A percentile compares a stretch with the other conserved stretches of the same genome.
These are phyloP conservation scores for Cicer pinnatifidum DNA, from an alignment of 306 rosid species.

Conservation along the genomic window DNA sequence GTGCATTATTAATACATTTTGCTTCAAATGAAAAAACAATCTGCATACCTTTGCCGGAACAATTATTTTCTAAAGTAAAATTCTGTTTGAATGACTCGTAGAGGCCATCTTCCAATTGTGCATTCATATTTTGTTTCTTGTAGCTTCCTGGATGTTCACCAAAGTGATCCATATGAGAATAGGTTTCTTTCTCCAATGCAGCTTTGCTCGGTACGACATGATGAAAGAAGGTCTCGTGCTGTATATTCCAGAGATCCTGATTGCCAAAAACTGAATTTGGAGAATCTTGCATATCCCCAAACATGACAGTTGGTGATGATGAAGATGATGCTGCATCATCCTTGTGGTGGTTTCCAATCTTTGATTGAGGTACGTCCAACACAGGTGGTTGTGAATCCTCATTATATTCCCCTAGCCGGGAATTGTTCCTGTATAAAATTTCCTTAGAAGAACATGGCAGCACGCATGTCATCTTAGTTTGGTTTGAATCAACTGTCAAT, in stretches of 20 bases:
- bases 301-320: slow-evolving; percentile 48
- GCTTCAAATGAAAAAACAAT: background rate
- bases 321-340: slow-evolving; percentile 48
- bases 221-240: slow-evolving; percentile 63
- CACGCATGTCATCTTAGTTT: slow-evolving; percentile 44
- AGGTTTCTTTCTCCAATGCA: slow-evolving; percentile 52
- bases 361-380: slow-evolving; percentile 59
- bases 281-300: slow-evolving; percentile 62
- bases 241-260: slow-evolving; percentile 84
- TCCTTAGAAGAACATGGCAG: slow-evolving; percentile 53
- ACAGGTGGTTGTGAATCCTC: slow-evolving; percentile 60
- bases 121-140: slow-evolving; percentile 51
- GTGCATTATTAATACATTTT: no score
- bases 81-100: slow-evolving; percentile 57
- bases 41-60: slow-evolving; percentile 58
- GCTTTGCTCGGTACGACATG: slow-evolving; percentile 59
- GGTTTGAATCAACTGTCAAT: slow-evolving; percentile 43
- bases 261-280: slow-evolving; percentile 80
- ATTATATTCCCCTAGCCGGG: slow-evolving; percentile 55
- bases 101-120: slow-evolving; percentile 54
- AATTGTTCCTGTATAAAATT: slow-evolving; percentile 44
- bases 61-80: slow-evolving; percentile 54
- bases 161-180: slow-evolving; percentile 53
- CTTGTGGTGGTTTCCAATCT: slow-evolving; percentile 46
- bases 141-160: slow-evolving; percentile 53